phyloP scores from a whole-genome alignment of 495 filamentous ascomycete species.

The Hypoxylon fuscum region DNA sequence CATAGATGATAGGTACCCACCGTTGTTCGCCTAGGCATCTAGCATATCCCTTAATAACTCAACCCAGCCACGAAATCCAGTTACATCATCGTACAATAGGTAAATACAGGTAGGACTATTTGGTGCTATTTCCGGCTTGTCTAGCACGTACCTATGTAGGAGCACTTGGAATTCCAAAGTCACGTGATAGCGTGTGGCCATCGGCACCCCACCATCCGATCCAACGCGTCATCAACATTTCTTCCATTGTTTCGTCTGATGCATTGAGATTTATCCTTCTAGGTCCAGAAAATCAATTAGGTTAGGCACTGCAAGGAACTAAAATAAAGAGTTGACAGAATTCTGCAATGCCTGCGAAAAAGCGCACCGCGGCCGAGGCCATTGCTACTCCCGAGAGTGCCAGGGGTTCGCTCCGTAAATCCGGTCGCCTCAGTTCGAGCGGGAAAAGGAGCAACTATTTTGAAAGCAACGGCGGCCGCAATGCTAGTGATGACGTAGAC shows the following conservation, averaged over 20 bases:
- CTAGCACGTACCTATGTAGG: no score
- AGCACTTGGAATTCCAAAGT: no score
- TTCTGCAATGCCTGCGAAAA: constrained; percentile 36
- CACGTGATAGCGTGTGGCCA: constrained; percentile 35
- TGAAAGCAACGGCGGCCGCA: constrained; percentile 33
- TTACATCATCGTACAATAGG: no score
- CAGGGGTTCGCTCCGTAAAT: constrained; percentile 44
- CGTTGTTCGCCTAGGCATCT: no score
- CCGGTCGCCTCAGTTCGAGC: constrained; percentile 46
- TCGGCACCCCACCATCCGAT: constrained; percentile 11
- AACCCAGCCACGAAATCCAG: no score
- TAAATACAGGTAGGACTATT: no score
- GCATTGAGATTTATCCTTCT: no score
- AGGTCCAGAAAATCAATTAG: constrained; percentile 3
- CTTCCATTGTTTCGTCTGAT: not conserved
- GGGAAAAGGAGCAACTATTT: constrained; percentile 54
- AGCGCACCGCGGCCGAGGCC: constrained; percentile 29
- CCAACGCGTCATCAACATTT: constrained; percentile 28
- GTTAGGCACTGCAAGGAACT: not conserved
- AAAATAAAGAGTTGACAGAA: not conserved
- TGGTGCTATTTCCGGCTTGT: no score
- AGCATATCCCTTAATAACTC: no score
- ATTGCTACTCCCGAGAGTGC: constrained; percentile 5
- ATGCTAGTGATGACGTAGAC: constrained; percentile 29
- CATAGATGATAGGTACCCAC: no score